These are phyloP conservation scores for Eucalyptus sp. DNA, from an alignment of 345 rosid species.

Conservation along the genomic window DNA sequence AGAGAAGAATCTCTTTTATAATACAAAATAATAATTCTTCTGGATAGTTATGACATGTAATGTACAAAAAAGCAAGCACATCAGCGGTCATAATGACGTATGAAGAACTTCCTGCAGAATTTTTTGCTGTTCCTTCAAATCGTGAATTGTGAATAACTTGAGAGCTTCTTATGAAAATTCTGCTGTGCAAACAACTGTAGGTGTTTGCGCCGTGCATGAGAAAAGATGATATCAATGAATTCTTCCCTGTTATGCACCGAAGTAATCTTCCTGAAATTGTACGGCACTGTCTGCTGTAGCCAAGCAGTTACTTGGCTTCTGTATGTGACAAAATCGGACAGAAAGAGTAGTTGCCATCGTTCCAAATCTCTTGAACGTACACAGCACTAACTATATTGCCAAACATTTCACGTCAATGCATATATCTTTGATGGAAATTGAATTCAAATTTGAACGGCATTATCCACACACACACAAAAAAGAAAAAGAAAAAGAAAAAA, in stretches of 20 bases:
- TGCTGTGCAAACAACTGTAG: slow-evolving; percentile 59
- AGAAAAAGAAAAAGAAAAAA: neutral
- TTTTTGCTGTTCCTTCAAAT: too few species aligned
- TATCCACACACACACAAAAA: neutral
- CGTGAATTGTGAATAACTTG: neutral
- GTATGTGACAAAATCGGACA: neutral
- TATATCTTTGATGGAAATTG: neutral
- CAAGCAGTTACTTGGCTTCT: neutral
- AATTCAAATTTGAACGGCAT: neutral
- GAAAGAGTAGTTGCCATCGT: neutral
- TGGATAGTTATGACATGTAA: too few species aligned
- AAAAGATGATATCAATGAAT: slow-evolving; percentile 43
- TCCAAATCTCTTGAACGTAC: neutral
- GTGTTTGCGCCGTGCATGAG: slow-evolving; percentile 69
- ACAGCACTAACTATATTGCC: neutral
- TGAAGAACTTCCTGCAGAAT: too few species aligned
- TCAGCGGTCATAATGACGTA: too few species aligned
- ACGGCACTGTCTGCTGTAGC: slow-evolving; percentile 36
- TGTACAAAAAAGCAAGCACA: too few species aligned
- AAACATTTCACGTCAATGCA: neutral
- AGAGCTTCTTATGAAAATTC: slow-evolving; percentile 57
- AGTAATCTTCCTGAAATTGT: slow-evolving; percentile 58
- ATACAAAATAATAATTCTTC: neutral
- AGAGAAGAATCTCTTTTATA: neutral
- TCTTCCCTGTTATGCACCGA: slow-evolving; percentile 65